Percentiles rank a stretch among this genome's conserved stretches.
These are phyloP conservation scores for Lodderomyces theae DNA, from an alignment of 1,139 yeast genomes.

Conservation along the genomic window DNA sequence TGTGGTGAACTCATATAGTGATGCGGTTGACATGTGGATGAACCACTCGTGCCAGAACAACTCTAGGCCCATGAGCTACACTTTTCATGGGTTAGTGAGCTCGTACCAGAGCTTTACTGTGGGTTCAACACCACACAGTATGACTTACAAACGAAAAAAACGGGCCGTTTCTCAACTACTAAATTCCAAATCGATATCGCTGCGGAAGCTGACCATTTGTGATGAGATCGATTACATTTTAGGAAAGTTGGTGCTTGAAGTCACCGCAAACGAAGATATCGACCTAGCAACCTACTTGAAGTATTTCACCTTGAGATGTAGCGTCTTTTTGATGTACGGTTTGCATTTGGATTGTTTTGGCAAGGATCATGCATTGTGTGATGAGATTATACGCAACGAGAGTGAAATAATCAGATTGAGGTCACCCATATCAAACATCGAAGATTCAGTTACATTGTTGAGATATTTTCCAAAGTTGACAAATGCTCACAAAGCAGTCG, in stretches of 20 bases:
- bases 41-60: conserved; percentile 52
- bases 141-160: conserved; percentile 50
- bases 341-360: conserved; percentile 45
- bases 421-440: conserved; percentile 59
- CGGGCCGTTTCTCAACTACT: conserved; percentile 53
- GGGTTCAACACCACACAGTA: conserved; percentile 73
- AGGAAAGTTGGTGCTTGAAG: conserved; percentile 16
- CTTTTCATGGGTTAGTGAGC: conserved; percentile 68
- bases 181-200: conserved; percentile 46
- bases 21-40: conserved; percentile 55
- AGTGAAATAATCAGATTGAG: conserved; percentile 60
- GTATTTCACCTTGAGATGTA: conserved; percentile 54
- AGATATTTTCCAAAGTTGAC: conserved; percentile 30
- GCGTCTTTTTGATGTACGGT: conserved; percentile 63
- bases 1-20: conserved; percentile 61
- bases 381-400: conserved; percentile 62
- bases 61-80: conserved; percentile 65
- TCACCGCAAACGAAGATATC: conserved; percentile 27
- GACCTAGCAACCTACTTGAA: conserved; percentile 46
- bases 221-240: conserved; percentile 15
- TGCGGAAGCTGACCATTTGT: conserved; percentile 18
- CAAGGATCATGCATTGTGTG: conserved; percentile 39
- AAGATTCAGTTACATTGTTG: conserved; percentile 59
- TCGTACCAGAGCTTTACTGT: conserved; percentile 64
- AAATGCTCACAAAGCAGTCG: conserved; percentile 38